phyloP scores from a whole-genome alignment of 768 basidiomycete genomes.

The Boletus insuetus region DNA sequence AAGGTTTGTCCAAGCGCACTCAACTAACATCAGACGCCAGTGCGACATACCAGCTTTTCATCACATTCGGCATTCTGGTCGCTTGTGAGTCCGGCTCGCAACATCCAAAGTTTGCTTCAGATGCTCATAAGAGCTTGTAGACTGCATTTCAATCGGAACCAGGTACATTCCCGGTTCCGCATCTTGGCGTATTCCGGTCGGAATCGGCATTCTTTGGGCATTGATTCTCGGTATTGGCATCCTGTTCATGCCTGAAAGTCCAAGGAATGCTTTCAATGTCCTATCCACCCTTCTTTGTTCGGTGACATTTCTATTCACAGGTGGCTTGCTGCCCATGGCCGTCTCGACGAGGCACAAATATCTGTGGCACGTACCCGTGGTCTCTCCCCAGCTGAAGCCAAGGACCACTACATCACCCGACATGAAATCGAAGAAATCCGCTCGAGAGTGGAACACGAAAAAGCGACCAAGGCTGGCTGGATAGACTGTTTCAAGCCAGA shows the following conservation, averaged over 20 bases:
- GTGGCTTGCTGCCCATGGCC: too few relatives aligned
- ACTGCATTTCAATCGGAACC: too few relatives aligned
- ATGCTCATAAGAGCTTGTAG: too few relatives aligned
- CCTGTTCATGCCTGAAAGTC: constrained; percentile 40
- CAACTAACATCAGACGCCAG: constrained; percentile 1
- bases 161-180: too few relatives aligned
- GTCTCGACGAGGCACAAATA: too few relatives aligned
- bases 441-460: constrained; percentile 39
- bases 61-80: constrained; percentile 41
- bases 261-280: constrained; percentile 34
- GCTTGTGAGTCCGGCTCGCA: too few relatives aligned
- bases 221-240: constrained; percentile 36
- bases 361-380: constrained; percentile 47
- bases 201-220: too few relatives aligned
- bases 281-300: too few relatives aligned
- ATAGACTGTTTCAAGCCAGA: constrained; percentile 42
- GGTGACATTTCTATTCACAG: too few relatives aligned
- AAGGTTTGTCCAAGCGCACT: not conserved
- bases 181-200: too few relatives aligned
- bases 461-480: constrained; percentile 42
- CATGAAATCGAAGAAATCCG: constrained; percentile 56
- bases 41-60: constrained; percentile 61
- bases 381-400: constrained; percentile 27
- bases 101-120: too few relatives aligned
- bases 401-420: constrained; percentile 29